Evolutionary conservation across 2,329 filamentous ascomycete genomes (phyloP).

Genomic region (Septoria linicola): DNA sequence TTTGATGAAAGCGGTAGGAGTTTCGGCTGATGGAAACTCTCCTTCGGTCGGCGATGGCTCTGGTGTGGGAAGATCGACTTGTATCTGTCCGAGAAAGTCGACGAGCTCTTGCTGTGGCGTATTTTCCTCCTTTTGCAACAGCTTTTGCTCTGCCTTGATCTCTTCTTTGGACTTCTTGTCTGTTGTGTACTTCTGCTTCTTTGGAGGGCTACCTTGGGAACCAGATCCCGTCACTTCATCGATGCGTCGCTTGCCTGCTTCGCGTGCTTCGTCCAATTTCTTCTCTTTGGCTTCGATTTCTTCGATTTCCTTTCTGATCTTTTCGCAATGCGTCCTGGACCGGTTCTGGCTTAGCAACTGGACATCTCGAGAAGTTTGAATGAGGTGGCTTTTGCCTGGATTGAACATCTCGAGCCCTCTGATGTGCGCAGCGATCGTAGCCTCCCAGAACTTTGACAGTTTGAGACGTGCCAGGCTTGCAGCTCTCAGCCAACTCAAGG

Average conservation of each 20-base stretch:
- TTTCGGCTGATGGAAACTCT: no score
- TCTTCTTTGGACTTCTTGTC: not conserved
- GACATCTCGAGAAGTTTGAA: not conserved
- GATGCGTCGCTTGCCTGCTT: not conserved
- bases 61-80: not conserved
- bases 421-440: not conserved
- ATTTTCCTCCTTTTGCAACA: not conserved
- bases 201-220: not conserved
- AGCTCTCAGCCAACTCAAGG: not conserved
- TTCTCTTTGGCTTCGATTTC: not conserved
- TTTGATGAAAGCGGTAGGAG: not conserved
- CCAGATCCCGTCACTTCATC: not conserved
- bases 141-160: not conserved
- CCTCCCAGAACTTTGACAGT: not conserved
- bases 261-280: not conserved
- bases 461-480: not conserved
- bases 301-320: not conserved
- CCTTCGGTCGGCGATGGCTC: not conserved
- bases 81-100: not conserved
- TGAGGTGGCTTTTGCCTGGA: not conserved
- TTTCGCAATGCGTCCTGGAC: not conserved
- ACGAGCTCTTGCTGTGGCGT: not conserved
- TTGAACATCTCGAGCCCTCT: not conserved
- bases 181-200: not conserved
- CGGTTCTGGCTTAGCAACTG: not conserved